These are phyloP conservation scores for Fraxinus americana DNA, from an alignment of 257 asterid species.

Conservation along the genomic window DNA sequence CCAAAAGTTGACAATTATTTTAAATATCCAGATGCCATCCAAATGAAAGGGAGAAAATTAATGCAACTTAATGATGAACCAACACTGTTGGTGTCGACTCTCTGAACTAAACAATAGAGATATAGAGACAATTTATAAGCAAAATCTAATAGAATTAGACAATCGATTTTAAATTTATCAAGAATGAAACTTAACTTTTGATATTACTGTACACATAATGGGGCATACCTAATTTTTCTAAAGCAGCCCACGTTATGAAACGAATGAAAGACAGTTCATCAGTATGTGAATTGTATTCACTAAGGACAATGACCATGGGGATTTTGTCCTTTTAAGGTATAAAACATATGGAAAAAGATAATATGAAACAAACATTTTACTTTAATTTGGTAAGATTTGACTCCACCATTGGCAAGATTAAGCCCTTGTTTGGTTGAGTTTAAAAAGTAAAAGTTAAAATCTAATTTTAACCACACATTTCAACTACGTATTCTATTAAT, in stretches of 20 bases:
- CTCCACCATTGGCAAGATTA: slow-evolving; percentile 8
- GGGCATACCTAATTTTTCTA: background rate
- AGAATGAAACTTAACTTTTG: too few relatives aligned
- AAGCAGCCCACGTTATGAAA: background rate
- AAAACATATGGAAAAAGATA: background rate
- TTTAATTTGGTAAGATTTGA: slow-evolving; percentile 25
- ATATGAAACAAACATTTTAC: slow-evolving; percentile 1
- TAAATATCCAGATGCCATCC: background rate
- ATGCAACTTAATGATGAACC: background rate
- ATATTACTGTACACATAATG: background rate
- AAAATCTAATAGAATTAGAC: background rate
- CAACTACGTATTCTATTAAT: too few relatives aligned
- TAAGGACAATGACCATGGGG: slow-evolving; percentile 3
- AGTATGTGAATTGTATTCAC: slow-evolving; percentile 9
- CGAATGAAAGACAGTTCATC: slow-evolving; percentile 3
- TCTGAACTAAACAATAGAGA: background rate
- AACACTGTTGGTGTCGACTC: background rate
- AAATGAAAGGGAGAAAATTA: background rate
- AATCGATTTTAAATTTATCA: too few relatives aligned
- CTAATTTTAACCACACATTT: too few relatives aligned
- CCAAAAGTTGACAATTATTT: background rate
- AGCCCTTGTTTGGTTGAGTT: too few relatives aligned
- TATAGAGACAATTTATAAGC: background rate
- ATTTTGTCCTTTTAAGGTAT: background rate
- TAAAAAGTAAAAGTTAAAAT: too few relatives aligned